Base-by-base conservation (phyloP, 345 rosid genomes). In the Ceriops tagal region DNA sequence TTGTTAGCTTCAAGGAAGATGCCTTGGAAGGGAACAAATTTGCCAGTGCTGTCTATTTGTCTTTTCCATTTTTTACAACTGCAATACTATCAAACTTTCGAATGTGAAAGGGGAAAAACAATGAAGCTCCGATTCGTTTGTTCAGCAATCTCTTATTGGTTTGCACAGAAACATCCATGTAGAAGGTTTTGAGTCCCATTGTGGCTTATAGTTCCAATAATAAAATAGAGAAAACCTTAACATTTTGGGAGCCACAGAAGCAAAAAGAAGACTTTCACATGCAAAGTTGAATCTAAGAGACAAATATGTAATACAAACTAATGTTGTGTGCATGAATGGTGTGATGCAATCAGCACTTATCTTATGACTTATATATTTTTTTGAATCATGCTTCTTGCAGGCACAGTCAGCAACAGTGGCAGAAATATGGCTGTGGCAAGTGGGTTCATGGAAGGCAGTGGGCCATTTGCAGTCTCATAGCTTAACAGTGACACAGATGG, bases 371-470 rank as follows among this genome's bases (percentile, higher is more conserved):
- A n/a, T 26, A 21, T 37, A 52, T 52, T 18, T 20, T 51, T 6
- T 55, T 67, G 19, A 27, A 26, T 53, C 55, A 49, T 18, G 58
- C 70, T 16, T 74, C 52, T 64, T 83, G 67, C 82, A 95, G 99
- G 99, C 93, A 37, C 96, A 92, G 59, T 85, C 96, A 58, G 84
- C 83, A 22, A 21, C 88, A 67, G 93, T 83, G 65, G 98, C 99
- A 3, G 97, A 95, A 66, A 87, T 95, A 85, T 90, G 93, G 96
- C 73, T 88, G 28, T 95, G 96, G 99, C 84, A 90, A 80, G 96
- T 88, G 59, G 93, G 98, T 73, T 83, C 93, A n/a, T 95, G 99
- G 96, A 95, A 92, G 82, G 82, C 90, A 59, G 86, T 90, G 58
- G 91, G 91, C 62, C 86, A 87, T 55, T 75, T 95, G 87, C 89